Conservation (phyloP, 768 basidiomycete species). For the Gymnopilus dilepis region DNA sequence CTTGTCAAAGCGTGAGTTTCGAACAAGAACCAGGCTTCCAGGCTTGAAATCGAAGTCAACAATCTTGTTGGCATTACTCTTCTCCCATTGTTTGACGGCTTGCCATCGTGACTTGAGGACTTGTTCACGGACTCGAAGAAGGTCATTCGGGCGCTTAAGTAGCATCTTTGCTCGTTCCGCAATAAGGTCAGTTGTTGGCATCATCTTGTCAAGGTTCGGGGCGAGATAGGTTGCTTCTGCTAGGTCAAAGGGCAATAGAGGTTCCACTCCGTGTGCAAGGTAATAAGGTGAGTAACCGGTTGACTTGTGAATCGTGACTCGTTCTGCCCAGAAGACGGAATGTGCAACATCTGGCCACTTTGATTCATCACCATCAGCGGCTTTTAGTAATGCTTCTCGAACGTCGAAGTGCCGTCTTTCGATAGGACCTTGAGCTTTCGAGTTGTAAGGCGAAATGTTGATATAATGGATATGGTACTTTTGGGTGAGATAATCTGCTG, state of each 20-base stretch:
- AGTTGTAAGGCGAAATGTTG: constrained; percentile 46
- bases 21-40: constrained; percentile 39
- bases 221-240: constrained; percentile 22
- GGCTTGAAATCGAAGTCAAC: constrained; percentile 27
- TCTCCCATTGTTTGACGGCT: constrained; percentile 32
- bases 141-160: constrained; percentile 16
- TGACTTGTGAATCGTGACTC: constrained; percentile 32
- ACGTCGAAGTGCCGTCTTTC: constrained; percentile 36
- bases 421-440: constrained; percentile 40
- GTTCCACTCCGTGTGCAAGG: constrained; percentile 38
- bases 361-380: constrained; percentile 30
- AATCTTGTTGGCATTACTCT: constrained; percentile 22
- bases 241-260: constrained; percentile 29
- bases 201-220: background rate
- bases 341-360: constrained; percentile 37
- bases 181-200: constrained; percentile 19
- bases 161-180: constrained; percentile 21
- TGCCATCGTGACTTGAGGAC: constrained; percentile 25
- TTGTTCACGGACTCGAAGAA: constrained; percentile 4
- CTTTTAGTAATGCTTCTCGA: constrained; percentile 35
- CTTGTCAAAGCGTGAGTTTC: constrained; percentile 38
- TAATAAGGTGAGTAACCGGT: constrained; percentile 42
- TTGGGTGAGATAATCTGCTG: constrained; percentile 20
- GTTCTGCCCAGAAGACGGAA: constrained; percentile 38
- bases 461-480: constrained; percentile 41